Conservation (phyloP, 768 basidiomycete species). For the Russula griseocarnosa region DNA sequence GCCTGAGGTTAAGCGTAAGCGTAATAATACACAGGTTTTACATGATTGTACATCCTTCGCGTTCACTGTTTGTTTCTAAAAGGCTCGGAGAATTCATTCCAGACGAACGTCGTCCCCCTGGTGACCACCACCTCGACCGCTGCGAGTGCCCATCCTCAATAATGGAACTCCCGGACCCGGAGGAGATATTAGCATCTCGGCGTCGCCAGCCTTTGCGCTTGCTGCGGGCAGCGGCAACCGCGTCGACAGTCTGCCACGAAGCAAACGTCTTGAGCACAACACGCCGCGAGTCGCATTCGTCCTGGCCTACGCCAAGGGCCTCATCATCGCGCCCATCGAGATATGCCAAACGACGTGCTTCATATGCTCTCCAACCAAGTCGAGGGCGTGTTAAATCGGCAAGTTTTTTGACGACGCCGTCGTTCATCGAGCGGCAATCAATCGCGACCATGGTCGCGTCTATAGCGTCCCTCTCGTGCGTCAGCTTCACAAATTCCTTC, state of each 20-base stretch:
- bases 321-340: constrained; percentile 70
- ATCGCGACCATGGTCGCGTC: constrained; percentile 63
- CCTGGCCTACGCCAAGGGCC: constrained; percentile 63
- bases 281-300: constrained; percentile 71
- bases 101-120: constrained; percentile 46
- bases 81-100: constrained; percentile 51
- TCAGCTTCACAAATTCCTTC: constrained; percentile 61
- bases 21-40: constrained; percentile 35
- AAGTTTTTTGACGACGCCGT: constrained; percentile 60
- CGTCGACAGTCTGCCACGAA: constrained; percentile 82
- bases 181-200: constrained; percentile 42
- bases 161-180: constrained; percentile 35
- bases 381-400: constrained; percentile 57
- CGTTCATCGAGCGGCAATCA: constrained; percentile 70
- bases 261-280: constrained; percentile 83
- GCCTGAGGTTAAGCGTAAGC: constrained; percentile 11
- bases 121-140: constrained; percentile 49
- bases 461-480: constrained; percentile 43
- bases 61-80: constrained; percentile 39
- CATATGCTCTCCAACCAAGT: constrained; percentile 69
- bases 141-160: constrained; percentile 31
- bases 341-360: constrained; percentile 63
- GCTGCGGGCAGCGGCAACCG: constrained; percentile 61
- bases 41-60: constrained; percentile 69
- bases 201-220: constrained; percentile 50